Evolutionary conservation across 495 filamentous ascomycete genomes (phyloP), one percentile per base, ranked within the genome.

Genomic region (Glutinoglossum americanum): DNA sequence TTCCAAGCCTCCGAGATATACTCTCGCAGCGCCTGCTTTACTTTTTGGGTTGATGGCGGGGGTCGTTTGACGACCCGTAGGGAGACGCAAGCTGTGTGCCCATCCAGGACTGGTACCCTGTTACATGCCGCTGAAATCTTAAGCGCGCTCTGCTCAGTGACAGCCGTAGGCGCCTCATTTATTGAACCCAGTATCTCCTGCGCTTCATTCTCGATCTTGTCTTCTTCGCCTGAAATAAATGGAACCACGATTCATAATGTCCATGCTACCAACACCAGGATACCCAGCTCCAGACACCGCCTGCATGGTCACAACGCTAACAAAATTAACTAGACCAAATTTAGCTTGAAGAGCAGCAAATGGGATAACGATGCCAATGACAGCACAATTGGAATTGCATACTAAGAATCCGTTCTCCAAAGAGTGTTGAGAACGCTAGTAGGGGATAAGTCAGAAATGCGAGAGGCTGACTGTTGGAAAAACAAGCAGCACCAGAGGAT

Each of bases 351-450:
- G 76, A 23, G 84, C 87, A 21, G 86, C 87, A 64, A 89, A 84
- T n/a, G 87, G 87, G 58, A 90, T 87, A 53, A 89, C 87, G 54
- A 92, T 76, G 19, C 87, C 87, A 64, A 90, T 90, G 56, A 90
- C 88, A 23, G 85, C 85, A 70, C 87, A 93, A 73, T 93, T 92
- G 57, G 84, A 88, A 72, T 92, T 92, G 74, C 85, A 90, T 45
- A 90, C 83, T 56, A 92, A 67, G 69, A 90, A 89, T 15, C 87
- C 87, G 67, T 83, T 85, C 57, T 81, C 70, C 41, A 87, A 71
- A n/a, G 70, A 70, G 61, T 80, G 77, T 5, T 80, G 71, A 63
- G 75, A 73, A 47, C 81, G 75, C 70, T 92, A 85, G 67, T 86
- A 78, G 15, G 82, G 83, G 63, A 92, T 87, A 57, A 89, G 69